phyloP scores from a whole-genome alignment of 2,329 filamentous ascomycete genomes.

The Phialemoniopsis sp. region DNA sequence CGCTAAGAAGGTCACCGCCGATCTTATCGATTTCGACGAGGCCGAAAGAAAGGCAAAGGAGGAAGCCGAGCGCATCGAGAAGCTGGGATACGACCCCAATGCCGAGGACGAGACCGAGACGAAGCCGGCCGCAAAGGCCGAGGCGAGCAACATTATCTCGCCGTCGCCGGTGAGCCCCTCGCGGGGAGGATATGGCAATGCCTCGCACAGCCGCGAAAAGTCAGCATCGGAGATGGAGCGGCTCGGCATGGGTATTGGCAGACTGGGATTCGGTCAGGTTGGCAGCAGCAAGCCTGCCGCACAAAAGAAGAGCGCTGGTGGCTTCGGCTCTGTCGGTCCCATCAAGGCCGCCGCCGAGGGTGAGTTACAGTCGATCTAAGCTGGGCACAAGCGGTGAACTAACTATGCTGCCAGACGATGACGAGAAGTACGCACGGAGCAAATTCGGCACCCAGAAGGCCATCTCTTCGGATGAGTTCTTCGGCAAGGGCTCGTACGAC shows the following conservation, averaged over 20 bases:
- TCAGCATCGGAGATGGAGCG: constrained; percentile 79
- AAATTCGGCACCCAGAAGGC: constrained; percentile 94
- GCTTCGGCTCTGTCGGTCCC: constrained; percentile 81
- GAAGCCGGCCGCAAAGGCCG: constrained; percentile 23
- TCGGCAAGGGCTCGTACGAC: constrained; percentile 85
- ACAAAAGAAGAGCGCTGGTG: constrained; percentile 61
- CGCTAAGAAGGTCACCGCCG: constrained; percentile 81
- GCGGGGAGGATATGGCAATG: constrained; percentile 58
- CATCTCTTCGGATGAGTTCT: constrained; percentile 98
- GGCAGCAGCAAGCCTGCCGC: constrained; percentile 57
- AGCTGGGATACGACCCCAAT: constrained; percentile 91
- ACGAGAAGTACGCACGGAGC: constrained; percentile 75
- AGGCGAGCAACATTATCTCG: constrained; percentile 50
- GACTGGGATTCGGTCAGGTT: constrained; percentile 85
- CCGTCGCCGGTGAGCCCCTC: constrained; percentile 72
- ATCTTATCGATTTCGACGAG: constrained; percentile 91
- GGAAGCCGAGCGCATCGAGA: constrained; percentile 92
- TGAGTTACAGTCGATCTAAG: too few species aligned
- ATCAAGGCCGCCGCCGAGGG: constrained; percentile 67
- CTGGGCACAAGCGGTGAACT: too few species aligned
- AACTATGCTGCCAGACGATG: constrained; percentile 53
- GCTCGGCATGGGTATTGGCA: constrained; percentile 81
- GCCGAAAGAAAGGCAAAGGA: constrained; percentile 96
- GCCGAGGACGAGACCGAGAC: constrained; percentile 61
- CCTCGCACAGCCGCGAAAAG: constrained; percentile 52